A percentile compares a stretch with the other conserved stretches of the same genome.
phyloP scores from a whole-genome alignment of 768 basidiomycete genomes.

The Lentinula boryana region DNA sequence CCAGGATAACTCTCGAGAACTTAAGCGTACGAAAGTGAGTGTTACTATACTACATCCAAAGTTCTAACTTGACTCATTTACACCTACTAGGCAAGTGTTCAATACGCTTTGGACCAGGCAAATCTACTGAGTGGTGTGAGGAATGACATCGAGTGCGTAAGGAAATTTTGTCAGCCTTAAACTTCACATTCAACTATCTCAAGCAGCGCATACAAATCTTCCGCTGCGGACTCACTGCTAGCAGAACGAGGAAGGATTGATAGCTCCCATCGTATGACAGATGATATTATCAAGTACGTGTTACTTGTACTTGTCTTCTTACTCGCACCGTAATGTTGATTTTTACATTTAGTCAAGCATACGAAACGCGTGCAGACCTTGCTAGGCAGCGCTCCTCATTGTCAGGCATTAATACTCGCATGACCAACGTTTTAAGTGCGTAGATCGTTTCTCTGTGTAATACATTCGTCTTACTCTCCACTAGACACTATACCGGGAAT shows the following conservation, averaged over 20 bases:
- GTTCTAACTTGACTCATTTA: not conserved
- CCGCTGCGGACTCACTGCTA: constrained; percentile 79
- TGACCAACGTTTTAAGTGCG: constrained; percentile 79
- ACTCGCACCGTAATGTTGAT: not conserved
- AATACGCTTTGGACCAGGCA: constrained; percentile 78
- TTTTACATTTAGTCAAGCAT: constrained; percentile 70
- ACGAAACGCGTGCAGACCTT: constrained; percentile 94
- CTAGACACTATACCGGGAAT: constrained; percentile 90
- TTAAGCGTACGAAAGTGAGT: constrained; percentile 76
- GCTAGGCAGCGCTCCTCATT: constrained; percentile 72
- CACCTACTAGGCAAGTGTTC: constrained; percentile 58
- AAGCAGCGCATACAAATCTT: constrained; percentile 82
- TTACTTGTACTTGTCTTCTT: not conserved
- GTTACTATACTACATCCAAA: not conserved
- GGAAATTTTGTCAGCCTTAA: not conserved
- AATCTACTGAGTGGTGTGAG: constrained; percentile 87
- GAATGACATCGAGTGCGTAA: constrained; percentile 88
- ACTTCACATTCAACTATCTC: constrained; percentile 1
- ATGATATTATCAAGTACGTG: constrained; percentile 80
- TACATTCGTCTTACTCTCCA: not conserved
- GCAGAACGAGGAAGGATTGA: constrained; percentile 88
- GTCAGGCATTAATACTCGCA: constrained; percentile 74
- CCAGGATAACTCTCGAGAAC: constrained; percentile 82
- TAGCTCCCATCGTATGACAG: constrained; percentile 91
- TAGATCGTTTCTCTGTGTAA: constrained; percentile 3